phyloP scores from a whole-genome alignment of 2,329 filamentous ascomycete species.

The Colletotrichum lupini region DNA sequence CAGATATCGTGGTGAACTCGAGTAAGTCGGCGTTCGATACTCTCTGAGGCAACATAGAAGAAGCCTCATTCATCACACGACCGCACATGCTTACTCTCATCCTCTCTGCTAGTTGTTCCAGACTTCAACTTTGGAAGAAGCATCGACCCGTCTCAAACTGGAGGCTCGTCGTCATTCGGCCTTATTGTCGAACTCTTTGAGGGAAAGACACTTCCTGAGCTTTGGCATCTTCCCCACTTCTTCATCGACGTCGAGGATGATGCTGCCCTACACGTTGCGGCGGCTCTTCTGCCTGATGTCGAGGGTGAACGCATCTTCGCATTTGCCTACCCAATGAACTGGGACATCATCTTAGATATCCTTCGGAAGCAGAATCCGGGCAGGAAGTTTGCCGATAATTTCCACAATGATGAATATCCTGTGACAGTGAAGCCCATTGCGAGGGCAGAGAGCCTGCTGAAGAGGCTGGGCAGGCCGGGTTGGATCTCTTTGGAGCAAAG shows the following conservation, averaged over 20 bases:
- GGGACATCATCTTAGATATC: slow-evolving; percentile 52
- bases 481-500: slow-evolving; percentile 13
- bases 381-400: slow-evolving; percentile 37
- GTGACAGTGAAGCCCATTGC: slow-evolving; percentile 18
- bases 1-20: slow-evolving; percentile 24
- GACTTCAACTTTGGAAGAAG: slow-evolving; percentile 42
- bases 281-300: slow-evolving; percentile 57
- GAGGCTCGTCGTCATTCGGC: slow-evolving; percentile 38
- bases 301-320: slow-evolving; percentile 64
- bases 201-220: slow-evolving; percentile 26
- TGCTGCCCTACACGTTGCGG: slow-evolving; percentile 64
- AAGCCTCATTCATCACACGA: slow-evolving; percentile 26
- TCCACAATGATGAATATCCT: slow-evolving; percentile 3
- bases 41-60: not conserved
- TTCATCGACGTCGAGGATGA: slow-evolving; percentile 60
- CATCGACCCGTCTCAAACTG: slow-evolving; percentile 36
- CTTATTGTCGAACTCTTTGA: slow-evolving; percentile 39
- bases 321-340: slow-evolving; percentile 59
- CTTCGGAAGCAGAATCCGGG: slow-evolving; percentile 38
- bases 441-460: not conserved
- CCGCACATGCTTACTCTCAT: slow-evolving; percentile 20
- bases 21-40: slow-evolving; percentile 10
- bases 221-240: slow-evolving; percentile 42
- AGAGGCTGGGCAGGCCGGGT: not conserved
- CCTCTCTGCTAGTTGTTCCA: slow-evolving; percentile 42